Conservation (phyloP, 2,329 filamentous ascomycete genomes). For the Ophiostoma quercus region DNA sequence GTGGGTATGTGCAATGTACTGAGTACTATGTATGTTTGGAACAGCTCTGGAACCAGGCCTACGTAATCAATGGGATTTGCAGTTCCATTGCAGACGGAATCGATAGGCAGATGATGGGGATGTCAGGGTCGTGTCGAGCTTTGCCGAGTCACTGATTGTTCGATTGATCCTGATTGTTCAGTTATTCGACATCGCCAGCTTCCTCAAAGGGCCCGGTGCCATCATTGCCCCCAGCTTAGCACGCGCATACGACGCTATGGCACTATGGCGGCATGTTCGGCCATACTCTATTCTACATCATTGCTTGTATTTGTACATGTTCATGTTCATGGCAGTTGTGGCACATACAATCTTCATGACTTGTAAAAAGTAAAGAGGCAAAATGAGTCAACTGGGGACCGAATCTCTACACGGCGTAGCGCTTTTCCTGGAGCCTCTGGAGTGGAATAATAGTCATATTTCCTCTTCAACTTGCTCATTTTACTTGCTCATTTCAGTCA, state of each 20-base stretch:
- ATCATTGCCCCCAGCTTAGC: not conserved
- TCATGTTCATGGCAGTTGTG: not conserved
- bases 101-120: not conserved
- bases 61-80: not conserved
- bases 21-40: not conserved
- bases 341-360: not conserved
- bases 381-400: not conserved
- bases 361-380: not conserved
- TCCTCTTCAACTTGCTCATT: not conserved
- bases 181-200: not conserved
- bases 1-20: not conserved
- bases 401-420: not conserved
- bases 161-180: not conserved
- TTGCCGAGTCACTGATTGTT: not conserved
- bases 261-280: not conserved
- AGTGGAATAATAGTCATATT: not conserved
- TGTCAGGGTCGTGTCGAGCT: too few species aligned
- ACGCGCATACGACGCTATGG: not conserved
- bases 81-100: conserved; percentile 1
- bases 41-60: conserved; percentile 2
- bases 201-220: not conserved
- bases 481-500: not conserved
- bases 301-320: not conserved
- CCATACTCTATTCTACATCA: not conserved
- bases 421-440: not conserved